Evolutionary conservation across 163 green algal species (phyloP).

Genomic region (Coccomyxa subellipsoidea): DNA sequence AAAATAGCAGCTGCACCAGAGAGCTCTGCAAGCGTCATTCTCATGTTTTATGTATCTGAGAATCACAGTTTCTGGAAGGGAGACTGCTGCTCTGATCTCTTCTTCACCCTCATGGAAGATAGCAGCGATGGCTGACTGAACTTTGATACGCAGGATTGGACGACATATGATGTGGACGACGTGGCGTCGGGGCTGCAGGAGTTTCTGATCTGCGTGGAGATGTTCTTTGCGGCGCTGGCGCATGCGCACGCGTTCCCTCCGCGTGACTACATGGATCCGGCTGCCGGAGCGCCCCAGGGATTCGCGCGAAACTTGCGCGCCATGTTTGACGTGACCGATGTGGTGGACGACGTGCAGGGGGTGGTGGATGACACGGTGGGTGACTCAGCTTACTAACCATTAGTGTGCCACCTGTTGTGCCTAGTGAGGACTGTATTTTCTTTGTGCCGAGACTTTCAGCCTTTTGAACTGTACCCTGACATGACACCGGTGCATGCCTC

Average conservation of each 20-base stretch:
- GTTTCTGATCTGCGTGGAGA: conserved; percentile 97
- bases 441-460: not conserved
- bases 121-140: no score
- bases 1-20: no score
- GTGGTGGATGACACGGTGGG: conserved; percentile 39
- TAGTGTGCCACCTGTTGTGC: not conserved
- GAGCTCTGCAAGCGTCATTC: no score
- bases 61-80: no score
- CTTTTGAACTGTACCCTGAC: not conserved
- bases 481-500: no score
- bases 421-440: not conserved
- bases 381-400: no score
- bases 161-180: conserved; percentile 59
- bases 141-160: conserved; percentile 16
- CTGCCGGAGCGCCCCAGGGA: conserved; percentile 40
- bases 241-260: conserved; percentile 48
- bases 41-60: no score
- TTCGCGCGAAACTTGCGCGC: conserved; percentile 72
- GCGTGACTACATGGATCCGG: conserved; percentile 79
- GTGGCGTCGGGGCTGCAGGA: conserved; percentile 77
- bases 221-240: conserved; percentile 90
- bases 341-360: conserved; percentile 66
- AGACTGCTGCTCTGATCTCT: no score
- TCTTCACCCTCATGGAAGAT: no score
- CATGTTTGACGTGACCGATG: conserved; percentile 74